These are phyloP conservation scores for Sclerotiophoma versabilis DNA, from an alignment of 2,329 filamentous ascomycete genomes.

Conservation along the genomic window DNA sequence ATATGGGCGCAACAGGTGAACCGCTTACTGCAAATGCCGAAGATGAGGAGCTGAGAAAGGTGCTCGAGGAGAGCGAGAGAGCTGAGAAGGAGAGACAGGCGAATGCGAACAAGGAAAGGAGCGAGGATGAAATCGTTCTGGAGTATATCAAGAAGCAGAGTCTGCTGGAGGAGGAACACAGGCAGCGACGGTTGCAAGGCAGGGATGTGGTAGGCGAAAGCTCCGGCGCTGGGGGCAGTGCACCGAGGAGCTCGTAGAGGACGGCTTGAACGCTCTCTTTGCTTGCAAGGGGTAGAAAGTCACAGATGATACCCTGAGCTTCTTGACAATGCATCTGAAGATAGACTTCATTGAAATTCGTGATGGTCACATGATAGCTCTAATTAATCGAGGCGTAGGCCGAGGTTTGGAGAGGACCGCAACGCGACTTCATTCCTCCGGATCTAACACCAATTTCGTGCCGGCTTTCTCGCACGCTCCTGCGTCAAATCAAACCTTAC, in stretches of 20 bases:
- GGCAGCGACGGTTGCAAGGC: slow-evolving; percentile 15
- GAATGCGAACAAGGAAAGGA: slow-evolving; percentile 52
- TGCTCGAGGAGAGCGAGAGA: slow-evolving; percentile 36
- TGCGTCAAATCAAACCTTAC: too few species aligned
- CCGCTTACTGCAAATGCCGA: slow-evolving; percentile 3
- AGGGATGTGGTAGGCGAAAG: slow-evolving; percentile 11
- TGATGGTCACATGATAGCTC: too few species aligned
- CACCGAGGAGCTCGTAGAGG: not conserved
- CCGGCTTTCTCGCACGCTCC: too few species aligned
- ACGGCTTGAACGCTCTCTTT: too few species aligned
- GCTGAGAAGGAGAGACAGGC: slow-evolving; percentile 50
- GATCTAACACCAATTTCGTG: too few species aligned
- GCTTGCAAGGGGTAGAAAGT: too few species aligned
- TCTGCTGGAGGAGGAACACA: slow-evolving; percentile 62
- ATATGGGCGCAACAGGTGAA: slow-evolving; percentile 6
- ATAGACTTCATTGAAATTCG: too few species aligned
- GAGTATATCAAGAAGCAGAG: slow-evolving; percentile 80
- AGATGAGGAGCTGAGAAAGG: slow-evolving; percentile 37
- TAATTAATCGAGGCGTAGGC: too few species aligned
- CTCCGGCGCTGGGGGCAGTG: slow-evolving; percentile 3
- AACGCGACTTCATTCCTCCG: too few species aligned
- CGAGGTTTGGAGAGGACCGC: too few species aligned
- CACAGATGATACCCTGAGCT: too few species aligned
- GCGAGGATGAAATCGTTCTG: slow-evolving; percentile 75
- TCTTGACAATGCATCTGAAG: too few species aligned